Conservation (phyloP, 1,139 yeast genomes). For the Yamadazyma membranifaciens region DNA sequence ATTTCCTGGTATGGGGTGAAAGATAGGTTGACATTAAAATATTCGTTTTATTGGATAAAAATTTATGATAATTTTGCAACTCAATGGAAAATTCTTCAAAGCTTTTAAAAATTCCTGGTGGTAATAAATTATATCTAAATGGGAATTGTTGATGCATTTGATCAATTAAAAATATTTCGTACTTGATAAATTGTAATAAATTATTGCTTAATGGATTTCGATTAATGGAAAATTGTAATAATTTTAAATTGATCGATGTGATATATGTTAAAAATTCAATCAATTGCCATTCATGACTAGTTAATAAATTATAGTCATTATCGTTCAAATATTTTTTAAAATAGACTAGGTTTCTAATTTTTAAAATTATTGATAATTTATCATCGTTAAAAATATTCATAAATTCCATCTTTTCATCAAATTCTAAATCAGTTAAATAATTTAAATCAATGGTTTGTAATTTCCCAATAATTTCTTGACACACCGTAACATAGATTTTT, state of each 20-base stretch:
- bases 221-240: constrained; percentile 4
- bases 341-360: constrained; percentile 4
- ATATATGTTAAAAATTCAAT: constrained; percentile 13
- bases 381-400: background rate
- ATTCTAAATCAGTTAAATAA: constrained; percentile 1
- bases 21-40: constrained; percentile 22
- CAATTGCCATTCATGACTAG: constrained; percentile 15
- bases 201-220: constrained; percentile 4
- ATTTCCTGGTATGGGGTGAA: constrained; percentile 27
- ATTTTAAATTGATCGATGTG: constrained; percentile 9
- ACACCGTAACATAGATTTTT: constrained; percentile 4
- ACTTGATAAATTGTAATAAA: constrained; percentile 13
- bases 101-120: constrained; percentile 10
- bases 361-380: constrained; percentile 2
- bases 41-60: constrained; percentile 16
- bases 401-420: background rate
- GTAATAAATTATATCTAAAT: constrained; percentile 10
- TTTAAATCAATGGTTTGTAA: constrained; percentile 3
- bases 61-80: constrained; percentile 11
- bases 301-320: constrained; percentile 4
- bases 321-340: constrained; percentile 4
- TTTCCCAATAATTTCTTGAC: constrained; percentile 3
- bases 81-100: constrained; percentile 11
- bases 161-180: constrained; percentile 12
- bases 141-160: constrained; percentile 14